These are phyloP conservation scores for Lipomyces sp. DNA, from an alignment of 805 yeast species.

Conservation along the genomic window DNA sequence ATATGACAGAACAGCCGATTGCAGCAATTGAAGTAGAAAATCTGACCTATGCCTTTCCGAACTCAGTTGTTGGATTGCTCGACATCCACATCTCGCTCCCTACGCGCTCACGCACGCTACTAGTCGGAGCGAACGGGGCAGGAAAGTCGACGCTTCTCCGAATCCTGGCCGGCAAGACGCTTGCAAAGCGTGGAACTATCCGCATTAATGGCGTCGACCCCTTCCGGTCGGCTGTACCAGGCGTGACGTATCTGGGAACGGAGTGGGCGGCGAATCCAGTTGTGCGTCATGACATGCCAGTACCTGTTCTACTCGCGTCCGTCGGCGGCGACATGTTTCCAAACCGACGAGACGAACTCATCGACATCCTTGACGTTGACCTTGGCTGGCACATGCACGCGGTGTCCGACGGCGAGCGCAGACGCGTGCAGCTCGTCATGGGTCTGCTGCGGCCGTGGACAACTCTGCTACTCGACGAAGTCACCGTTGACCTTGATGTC, in stretches of 20 bases:
- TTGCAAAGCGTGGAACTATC: slow-evolving; percentile 74
- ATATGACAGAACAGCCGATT: neutral
- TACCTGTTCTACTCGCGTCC: slow-evolving; percentile 72
- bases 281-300: slow-evolving; percentile 90
- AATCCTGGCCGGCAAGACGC: slow-evolving; percentile 87
- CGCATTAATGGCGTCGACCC: slow-evolving; percentile 86
- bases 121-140: slow-evolving; percentile 91
- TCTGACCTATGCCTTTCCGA: slow-evolving; percentile 71
- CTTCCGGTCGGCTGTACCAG: slow-evolving; percentile 61
- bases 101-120: slow-evolving; percentile 73
- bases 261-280: slow-evolving; percentile 96
- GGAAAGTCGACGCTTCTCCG: slow-evolving; percentile 90
- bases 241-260: slow-evolving; percentile 82
- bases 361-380: slow-evolving; percentile 82
- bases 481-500: slow-evolving; percentile 95
- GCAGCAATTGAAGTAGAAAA: slow-evolving; percentile 65
- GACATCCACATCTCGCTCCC: slow-evolving; percentile 66
- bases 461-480: slow-evolving; percentile 87
- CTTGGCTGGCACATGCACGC: slow-evolving; percentile 89
- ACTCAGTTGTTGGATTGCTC: slow-evolving; percentile 66
- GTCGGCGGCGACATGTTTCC: slow-evolving; percentile 79
- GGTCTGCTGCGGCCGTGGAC: slow-evolving; percentile 92
- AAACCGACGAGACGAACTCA: slow-evolving; percentile 75
- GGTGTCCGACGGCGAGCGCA: slow-evolving; percentile 91
- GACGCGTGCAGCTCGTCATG: slow-evolving; percentile 93